Conservation (phyloP, 2,329 filamentous ascomycete species). For the Sporothrix protearum region DNA sequence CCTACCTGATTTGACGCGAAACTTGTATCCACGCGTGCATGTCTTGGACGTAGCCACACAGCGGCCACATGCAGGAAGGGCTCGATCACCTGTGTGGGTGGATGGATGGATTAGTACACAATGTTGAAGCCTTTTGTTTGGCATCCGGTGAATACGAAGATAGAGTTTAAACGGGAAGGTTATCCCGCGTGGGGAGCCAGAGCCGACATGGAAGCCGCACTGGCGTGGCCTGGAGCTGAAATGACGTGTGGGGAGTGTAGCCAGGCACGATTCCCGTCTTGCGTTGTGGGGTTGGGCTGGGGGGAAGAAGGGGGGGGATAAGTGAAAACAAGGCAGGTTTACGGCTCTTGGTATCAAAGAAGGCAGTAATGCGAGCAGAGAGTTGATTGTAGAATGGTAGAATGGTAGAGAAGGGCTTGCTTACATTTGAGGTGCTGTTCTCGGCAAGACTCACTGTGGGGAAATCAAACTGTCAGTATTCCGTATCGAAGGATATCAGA, state of each 20-base stretch:
- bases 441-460: constrained; percentile 44
- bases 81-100: constrained; percentile 39
- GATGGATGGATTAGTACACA: background rate
- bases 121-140: background rate
- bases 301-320: background rate
- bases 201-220: background rate
- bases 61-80: constrained; percentile 36
- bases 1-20: constrained; percentile 33
- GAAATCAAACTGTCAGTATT: background rate
- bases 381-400: background rate
- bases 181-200: background rate
- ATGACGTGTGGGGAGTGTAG: background rate
- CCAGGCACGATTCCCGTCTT: background rate
- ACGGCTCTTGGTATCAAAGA: background rate
- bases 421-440: constrained; percentile 48
- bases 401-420: constrained; percentile 25
- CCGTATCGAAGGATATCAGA: background rate
- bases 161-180: background rate
- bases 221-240: background rate
- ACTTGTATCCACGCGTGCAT: constrained; percentile 37
- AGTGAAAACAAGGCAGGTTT: background rate
- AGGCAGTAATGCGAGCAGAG: background rate
- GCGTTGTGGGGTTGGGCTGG: background rate
- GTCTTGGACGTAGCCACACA: constrained; percentile 32
- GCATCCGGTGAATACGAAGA: background rate